Base-by-base conservation (phyloP, 345 rosid species). In the Raphanus raphanistrum region DNA sequence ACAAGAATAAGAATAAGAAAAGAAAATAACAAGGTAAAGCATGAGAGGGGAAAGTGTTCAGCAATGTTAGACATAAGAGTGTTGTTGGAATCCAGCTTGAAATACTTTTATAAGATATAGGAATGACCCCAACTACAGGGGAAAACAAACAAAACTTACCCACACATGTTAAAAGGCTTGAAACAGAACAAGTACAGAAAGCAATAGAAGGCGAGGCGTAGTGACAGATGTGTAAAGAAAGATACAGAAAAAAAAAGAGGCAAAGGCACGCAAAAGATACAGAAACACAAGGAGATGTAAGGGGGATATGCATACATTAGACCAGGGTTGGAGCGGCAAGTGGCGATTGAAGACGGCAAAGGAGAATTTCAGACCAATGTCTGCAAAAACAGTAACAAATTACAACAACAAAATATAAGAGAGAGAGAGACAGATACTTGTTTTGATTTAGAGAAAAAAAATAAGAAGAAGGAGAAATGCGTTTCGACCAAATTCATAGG, bases 301-400 rank as follows among this genome's bases (percentile, higher is more conserved):
- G 63, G 58, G 41, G 52, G 35, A 55, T 41, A 10, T 15, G 52
- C 77, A 16, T 78, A 78, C 81, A 72, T 66, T 58, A 25, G 76
- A 71, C 59, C 67, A 29, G 66, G 52, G 54, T 21, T 66, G 16
- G 68, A 72, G 69, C 73, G 52, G 69, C 45, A 32, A 72, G 69
- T 60, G 69, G 57, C 33, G 73, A 78, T 60, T 72, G 70, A 52
- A 55, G 80, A 64, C 66, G 76, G 60, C 33, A 8, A 71, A 65
- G 66, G 64, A 71, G 62, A 71, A 65, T 71, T 35, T 76, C 58
- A 38, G 63, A 50, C 27, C 15, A 48, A 33, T 61, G 50, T 69
- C 36, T 60, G 64, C 80, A 76, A 13, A 13, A 54, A 27, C 17
- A 10, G 45, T 9, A 66, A 66, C 33, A 59, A 63, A 33, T 33